Percentiles rank a stretch among this genome's conserved stretches.
phyloP scores from a whole-genome alignment of 176 grass and related monocot genomes.

The Musa troglodytarum region DNA sequence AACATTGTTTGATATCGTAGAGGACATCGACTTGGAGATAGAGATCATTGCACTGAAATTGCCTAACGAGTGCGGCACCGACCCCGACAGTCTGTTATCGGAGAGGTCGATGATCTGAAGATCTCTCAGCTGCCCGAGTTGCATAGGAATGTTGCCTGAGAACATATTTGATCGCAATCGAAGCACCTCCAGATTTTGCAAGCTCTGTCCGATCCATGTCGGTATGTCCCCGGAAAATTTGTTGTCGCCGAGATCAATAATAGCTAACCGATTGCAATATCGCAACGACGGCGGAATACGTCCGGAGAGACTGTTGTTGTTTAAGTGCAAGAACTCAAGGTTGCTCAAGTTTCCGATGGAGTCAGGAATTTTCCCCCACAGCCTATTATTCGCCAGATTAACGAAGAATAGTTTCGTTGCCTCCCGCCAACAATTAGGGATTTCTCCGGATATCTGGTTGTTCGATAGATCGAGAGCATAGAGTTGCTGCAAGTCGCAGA shows the following conservation, averaged over 20 bases:
- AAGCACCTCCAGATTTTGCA: slow-evolving; percentile 5
- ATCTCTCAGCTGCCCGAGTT: too few relatives aligned
- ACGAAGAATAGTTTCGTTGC: background rate
- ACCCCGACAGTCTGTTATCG: too few relatives aligned
- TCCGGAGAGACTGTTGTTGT: background rate
- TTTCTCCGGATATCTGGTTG: slow-evolving; percentile 9
- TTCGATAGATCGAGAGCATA: slow-evolving; percentile 19
- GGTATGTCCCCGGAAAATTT: slow-evolving; percentile 22
- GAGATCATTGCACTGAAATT: too few relatives aligned
- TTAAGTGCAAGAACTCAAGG: background rate
- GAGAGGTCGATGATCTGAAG: too few relatives aligned
- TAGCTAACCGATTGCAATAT: background rate
- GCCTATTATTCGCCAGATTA: too few relatives aligned
- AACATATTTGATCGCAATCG: slow-evolving; percentile 19
- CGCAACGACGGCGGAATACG: background rate
- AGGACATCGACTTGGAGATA: too few relatives aligned
- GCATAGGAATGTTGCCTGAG: background rate
- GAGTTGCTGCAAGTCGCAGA: slow-evolving; percentile 7
- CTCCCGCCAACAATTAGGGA: slow-evolving; percentile 21
- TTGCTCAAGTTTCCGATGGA: background rate
- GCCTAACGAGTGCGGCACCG: too few relatives aligned
- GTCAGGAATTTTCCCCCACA: too few relatives aligned
- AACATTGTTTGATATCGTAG: too few relatives aligned
- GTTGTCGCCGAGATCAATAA: slow-evolving; percentile 10
- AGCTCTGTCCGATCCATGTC: slow-evolving; percentile 18